Percentiles rank a stretch among this genome's conserved stretches.
Conservation (phyloP, 768 basidiomycete genomes). For the Boletus speciosus region DNA sequence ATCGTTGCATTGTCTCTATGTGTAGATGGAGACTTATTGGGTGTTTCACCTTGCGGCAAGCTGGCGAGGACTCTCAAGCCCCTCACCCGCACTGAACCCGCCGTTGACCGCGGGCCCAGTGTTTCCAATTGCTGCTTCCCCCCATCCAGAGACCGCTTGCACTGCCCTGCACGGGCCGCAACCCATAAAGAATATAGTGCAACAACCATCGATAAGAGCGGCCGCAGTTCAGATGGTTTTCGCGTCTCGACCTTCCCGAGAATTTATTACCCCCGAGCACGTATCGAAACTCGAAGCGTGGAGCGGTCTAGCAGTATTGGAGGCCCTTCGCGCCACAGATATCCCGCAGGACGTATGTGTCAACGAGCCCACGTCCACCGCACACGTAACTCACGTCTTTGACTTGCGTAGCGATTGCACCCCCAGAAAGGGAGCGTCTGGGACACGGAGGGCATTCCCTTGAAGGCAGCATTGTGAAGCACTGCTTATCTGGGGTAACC, state of each 20-base stretch:
- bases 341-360: slow-evolving; percentile 49
- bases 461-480: slow-evolving; percentile 11
- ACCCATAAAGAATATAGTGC: not conserved
- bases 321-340: slow-evolving; percentile 47
- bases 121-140: slow-evolving; percentile 22
- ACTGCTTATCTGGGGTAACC: not conserved
- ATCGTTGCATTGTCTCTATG: not conserved
- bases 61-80: slow-evolving; percentile 44
- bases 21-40: slow-evolving; percentile 84
- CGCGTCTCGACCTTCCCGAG: slow-evolving; percentile 66
- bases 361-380: not conserved
- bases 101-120: slow-evolving; percentile 47
- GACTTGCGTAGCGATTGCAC: slow-evolving; percentile 45
- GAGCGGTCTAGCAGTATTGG: slow-evolving; percentile 57
- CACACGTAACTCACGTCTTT: slow-evolving; percentile 11
- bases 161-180: not conserved
- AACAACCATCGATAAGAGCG: slow-evolving; percentile 52
- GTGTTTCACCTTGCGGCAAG: slow-evolving; percentile 73
- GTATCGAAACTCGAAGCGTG: slow-evolving; percentile 60
- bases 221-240: slow-evolving; percentile 81
- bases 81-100: slow-evolving; percentile 27
- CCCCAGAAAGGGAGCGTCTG: slow-evolving; percentile 55
- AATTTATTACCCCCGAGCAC: slow-evolving; percentile 70
- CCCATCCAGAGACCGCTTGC: slow-evolving; percentile 5
- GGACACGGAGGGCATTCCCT: slow-evolving; percentile 29